Percentiles rank a stretch among this genome's conserved stretches.
Evolutionary conservation across 331 rosid species (phyloP).

Genomic region (Cydonia oblonga): DNA sequence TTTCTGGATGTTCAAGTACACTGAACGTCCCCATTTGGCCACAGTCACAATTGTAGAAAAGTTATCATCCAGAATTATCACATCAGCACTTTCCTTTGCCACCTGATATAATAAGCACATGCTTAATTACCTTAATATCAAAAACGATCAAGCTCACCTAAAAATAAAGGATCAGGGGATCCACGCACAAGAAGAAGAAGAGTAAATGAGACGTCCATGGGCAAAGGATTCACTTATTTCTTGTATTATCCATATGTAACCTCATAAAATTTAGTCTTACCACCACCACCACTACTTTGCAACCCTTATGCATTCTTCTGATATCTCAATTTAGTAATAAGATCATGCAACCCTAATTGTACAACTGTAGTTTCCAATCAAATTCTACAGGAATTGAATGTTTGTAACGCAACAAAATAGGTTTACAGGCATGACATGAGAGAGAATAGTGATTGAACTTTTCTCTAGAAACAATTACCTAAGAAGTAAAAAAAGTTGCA

Average conservation of each 20-base stretch:
- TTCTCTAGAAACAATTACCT: background rate
- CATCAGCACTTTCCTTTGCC: slow-evolving; percentile 97
- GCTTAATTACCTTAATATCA: background rate
- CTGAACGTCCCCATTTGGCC: slow-evolving; percentile 19
- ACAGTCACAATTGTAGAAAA: slow-evolving; percentile 91
- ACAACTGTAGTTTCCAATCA: too few relatives aligned
- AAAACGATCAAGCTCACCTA: background rate
- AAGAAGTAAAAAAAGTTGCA: too few relatives aligned
- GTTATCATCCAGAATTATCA: slow-evolving; percentile 84
- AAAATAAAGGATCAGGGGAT: too few relatives aligned
- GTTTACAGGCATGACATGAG: too few relatives aligned
- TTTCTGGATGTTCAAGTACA: slow-evolving; percentile 88
- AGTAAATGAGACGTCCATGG: too few relatives aligned
- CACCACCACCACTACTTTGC: background rate
- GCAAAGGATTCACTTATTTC: background rate
- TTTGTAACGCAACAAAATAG: too few relatives aligned
- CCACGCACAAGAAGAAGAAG: background rate
- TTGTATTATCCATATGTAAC: background rate
- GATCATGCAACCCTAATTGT: too few relatives aligned
- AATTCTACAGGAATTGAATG: too few relatives aligned
- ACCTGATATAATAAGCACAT: slow-evolving; percentile 43
- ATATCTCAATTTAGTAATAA: background rate
- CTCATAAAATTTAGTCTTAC: background rate
- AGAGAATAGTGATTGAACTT: background rate
- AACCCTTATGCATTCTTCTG: background rate